These are phyloP conservation scores for Lasiosphaeria hispida DNA, from an alignment of 495 filamentous ascomycete species.

Conservation along the genomic window DNA sequence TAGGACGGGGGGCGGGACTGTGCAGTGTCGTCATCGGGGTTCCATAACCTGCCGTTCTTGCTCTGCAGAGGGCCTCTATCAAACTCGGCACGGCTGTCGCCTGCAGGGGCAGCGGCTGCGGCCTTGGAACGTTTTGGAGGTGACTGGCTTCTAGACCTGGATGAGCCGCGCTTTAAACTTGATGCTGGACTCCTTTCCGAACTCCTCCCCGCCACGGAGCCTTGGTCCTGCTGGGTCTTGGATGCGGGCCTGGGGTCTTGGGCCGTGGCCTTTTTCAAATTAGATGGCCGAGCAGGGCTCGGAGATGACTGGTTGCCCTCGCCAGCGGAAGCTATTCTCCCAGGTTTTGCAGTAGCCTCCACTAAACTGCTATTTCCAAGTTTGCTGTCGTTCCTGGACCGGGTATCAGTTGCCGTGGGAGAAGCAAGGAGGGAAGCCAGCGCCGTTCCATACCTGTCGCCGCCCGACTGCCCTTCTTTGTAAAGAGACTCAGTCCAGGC, in stretches of 20 bases:
- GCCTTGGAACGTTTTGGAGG: constrained; percentile 25
- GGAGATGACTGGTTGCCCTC: constrained; percentile 6
- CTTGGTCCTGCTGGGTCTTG: neutral
- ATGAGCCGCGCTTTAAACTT: constrained; percentile 16
- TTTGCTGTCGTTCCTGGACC: constrained; percentile 6
- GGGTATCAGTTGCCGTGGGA: neutral
- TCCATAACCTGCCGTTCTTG: constrained; percentile 36
- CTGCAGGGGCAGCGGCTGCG: neutral
- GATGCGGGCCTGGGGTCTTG: neutral
- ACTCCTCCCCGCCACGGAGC: neutral
- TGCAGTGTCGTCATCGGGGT: constrained; percentile 27
- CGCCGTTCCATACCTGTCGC: neutral
- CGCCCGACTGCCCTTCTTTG: too few relatives aligned
- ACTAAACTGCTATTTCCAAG: neutral
- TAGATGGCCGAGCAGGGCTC: neutral
- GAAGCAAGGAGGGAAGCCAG: neutral
- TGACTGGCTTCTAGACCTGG: constrained; percentile 16
- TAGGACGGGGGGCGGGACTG: constrained; percentile 21
- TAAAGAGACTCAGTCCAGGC: constrained; percentile 4
- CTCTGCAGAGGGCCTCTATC: constrained; percentile 25
- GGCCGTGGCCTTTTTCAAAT: constrained; percentile 11
- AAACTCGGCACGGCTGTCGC: constrained; percentile 32
- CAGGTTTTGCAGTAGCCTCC: constrained; percentile 1
- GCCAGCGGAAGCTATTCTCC: neutral
- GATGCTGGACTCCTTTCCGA: constrained; percentile 11